Evolutionary conservation across 148 eudicot species (phyloP), one percentile per base, ranked within the genome.

Genomic region (Cornus kousa): DNA sequence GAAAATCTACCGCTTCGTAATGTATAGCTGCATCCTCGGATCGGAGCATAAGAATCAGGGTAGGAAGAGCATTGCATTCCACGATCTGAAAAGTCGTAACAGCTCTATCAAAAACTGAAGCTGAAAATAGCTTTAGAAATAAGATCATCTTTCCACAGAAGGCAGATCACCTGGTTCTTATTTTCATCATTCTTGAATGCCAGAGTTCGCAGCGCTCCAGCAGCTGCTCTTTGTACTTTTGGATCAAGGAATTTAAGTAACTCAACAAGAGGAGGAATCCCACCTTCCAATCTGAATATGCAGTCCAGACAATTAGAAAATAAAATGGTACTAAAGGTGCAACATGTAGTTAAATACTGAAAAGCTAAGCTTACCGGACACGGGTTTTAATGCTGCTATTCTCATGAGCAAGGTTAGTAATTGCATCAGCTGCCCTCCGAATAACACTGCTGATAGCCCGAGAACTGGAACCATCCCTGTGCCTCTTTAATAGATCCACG

Each of bases 331-430:
- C 12, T 69, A n/a, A 69, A 71, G 19, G 12, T 28, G 53, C 37
- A 12, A 60, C 13, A 0, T 48, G 22, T 59, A 60, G 32, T 59
- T 37, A 67, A 59, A 68, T 5, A 75, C 46, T 20, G 43, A 28
- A 62, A 19, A 70, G 71, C 48, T 20, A 48, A 72, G 81, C 83
- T 35, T 28, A 96, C 99, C 99, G 90, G 69, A 91, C 95, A 78
- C 82, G 88, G 67, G 91, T 89, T 87, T 96, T 96, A 31, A 96
- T 89, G 80, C 82, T 84, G 78, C 94, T 87, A 78, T 96, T 93
- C 83, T 96, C 98, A 83, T 93, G 99, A 66, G 98, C 99, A 81
- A 96, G 97, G 83, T 96, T 96, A 50, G 98, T 96, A 78, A 96
- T 81, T 40, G 99, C 98, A 88, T 93, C 98, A 62, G 99, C 98